Conservation (phyloP, 768 basidiomycete genomes). For the Tephrocybe sp. region DNA sequence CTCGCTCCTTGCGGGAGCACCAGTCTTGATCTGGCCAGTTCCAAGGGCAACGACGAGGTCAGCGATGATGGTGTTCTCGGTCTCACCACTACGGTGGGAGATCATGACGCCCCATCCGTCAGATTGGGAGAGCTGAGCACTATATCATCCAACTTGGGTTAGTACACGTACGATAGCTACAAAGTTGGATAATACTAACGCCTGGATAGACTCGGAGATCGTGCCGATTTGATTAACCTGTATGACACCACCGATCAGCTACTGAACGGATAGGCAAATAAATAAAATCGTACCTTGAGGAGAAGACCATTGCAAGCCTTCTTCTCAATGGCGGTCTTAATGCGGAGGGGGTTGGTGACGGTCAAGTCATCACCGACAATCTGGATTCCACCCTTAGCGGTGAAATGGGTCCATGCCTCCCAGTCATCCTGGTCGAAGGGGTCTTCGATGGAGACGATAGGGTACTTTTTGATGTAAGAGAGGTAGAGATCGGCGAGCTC, state of each 20-base stretch:
- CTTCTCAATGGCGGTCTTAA: constrained; percentile 99
- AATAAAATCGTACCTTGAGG: constrained; percentile 62
- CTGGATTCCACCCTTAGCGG: constrained; percentile 73
- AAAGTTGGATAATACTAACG: constrained; percentile 52
- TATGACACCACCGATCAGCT: not conserved
- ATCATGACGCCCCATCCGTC: constrained; percentile 99
- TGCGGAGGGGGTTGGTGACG: constrained; percentile 94
- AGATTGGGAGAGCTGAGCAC: constrained; percentile 92
- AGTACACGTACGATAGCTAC: not conserved
- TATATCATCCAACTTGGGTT: constrained; percentile 25
- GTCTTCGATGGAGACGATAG: constrained; percentile 94
- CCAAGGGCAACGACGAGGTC: constrained; percentile 93
- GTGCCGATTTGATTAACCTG: constrained; percentile 98
- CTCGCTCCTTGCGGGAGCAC: constrained; percentile 93
- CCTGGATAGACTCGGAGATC: constrained; percentile 98
- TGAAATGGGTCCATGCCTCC: constrained; percentile 97
- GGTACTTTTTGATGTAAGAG: constrained; percentile 85
- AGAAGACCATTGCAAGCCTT: constrained; percentile 99
- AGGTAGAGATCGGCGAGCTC: constrained; percentile 94
- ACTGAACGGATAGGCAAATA: not conserved
- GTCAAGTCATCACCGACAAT: constrained; percentile 96
- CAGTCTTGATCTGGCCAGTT: constrained; percentile 96
- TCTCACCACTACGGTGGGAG: constrained; percentile 98
- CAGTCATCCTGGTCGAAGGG: constrained; percentile 99
- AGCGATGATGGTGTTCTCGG: constrained; percentile 95